A percentile compares a stretch with the other conserved stretches of the same genome.
These are phyloP conservation scores for Cairneyella variabilis DNA, from an alignment of 495 filamentous ascomycete genomes.

Conservation along the genomic window DNA sequence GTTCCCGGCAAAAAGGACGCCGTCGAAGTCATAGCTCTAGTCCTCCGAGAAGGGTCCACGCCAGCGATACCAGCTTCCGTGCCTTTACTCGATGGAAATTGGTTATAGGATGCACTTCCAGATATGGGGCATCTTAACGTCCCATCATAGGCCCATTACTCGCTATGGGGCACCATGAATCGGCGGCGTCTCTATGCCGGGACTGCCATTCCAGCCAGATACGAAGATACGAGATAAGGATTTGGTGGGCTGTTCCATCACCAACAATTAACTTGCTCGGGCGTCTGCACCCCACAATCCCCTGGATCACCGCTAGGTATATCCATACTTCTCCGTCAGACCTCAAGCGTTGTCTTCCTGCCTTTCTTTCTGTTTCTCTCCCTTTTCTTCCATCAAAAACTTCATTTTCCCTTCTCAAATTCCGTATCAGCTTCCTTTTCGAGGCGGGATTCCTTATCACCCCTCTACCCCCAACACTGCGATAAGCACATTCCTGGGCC, in stretches of 20 bases:
- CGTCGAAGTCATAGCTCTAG: not conserved
- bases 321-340: not conserved
- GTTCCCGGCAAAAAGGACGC: not conserved
- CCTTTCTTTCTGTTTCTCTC: constrained; percentile 2
- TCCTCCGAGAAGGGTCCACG: not conserved
- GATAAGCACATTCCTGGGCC: constrained; percentile 22
- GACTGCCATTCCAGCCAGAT: too few species aligned
- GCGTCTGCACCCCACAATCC: constrained; percentile 25
- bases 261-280: too few species aligned
- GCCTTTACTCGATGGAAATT: constrained; percentile 13
- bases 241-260: constrained; percentile 12
- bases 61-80: not conserved
- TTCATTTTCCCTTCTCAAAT: not conserved
- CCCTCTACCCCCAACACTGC: constrained; percentile 4
- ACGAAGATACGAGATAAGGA: constrained; percentile 12
- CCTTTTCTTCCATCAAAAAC: not conserved
- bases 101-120: not conserved
- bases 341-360: not conserved
- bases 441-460: constrained; percentile 12
- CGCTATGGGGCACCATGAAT: not conserved
- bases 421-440: constrained; percentile 4
- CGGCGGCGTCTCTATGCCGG: not conserved
- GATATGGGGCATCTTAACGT: not conserved
- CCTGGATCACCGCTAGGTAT: constrained; percentile 17
- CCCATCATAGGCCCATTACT: not conserved